Base-by-base conservation (phyloP, 2,329 filamentous ascomycete species). In the Colletotrichum sp. region DNA sequence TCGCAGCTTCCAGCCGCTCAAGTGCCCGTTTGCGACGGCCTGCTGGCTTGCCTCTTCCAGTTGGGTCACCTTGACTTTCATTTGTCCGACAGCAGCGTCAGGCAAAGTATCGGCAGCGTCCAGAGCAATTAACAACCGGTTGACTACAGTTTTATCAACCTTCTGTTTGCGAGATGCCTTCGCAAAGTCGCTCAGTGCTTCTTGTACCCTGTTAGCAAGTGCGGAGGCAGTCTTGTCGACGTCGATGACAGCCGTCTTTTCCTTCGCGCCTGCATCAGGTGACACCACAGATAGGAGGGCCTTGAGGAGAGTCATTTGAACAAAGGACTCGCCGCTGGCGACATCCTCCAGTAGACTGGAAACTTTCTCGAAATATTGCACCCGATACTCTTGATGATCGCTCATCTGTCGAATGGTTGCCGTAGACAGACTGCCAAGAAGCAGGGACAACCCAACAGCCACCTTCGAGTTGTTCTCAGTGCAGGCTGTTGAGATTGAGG, bases 1-100 rank as follows among this genome's bases (percentile, higher is more conserved):
- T 70, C 86, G 84, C 32, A 89, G 78, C 76, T 86, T 86, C 88
- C 89, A 90, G 8, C 86, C 88, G 34, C 82, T 80, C 16, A 86
- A 36, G 32, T 86, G 82, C 1, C 85, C 85, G 6, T 79, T 75
- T 8, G 79, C 61, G 79, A 87, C 84, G 1, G 82, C 81, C 27
- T 82, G 71, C 34, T 78, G 79, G 65, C 83, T 85, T 62, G 81
- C 77, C 72, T 83, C 83, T 66, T 86, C 85, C 8, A 87, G 79
- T 65, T 83, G 78, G 4, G 83, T 81, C 18, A 83, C 74, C 70
- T 84, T 84, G 48, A 82, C 61, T 43, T 79, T 79, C 6, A 82
- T 78, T 66, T 83, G 82, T 71, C 83, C 82, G 10, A 80, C 66
- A 8, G 85, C 78, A 36, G 79, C 79, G 22, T 77, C 80, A 13